Conservation (phyloP, 495 filamentous ascomycete species). For the Penicillium parvum region DNA sequence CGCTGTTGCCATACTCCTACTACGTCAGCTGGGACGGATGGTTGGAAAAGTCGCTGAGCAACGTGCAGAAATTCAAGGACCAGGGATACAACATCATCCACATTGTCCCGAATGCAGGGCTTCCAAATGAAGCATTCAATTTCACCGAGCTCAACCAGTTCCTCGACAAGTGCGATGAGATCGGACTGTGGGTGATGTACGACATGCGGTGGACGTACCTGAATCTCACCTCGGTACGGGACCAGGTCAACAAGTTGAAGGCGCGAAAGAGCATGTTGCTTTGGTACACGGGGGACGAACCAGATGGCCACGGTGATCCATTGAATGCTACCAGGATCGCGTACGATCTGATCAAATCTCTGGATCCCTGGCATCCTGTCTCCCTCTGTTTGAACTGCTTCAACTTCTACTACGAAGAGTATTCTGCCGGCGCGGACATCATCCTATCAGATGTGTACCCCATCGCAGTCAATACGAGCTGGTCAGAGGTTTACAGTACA, state of each 20-base stretch:
- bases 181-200: constrained; percentile 61
- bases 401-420: constrained; percentile 63
- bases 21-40: constrained; percentile 59
- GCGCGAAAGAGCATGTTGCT: constrained; percentile 52
- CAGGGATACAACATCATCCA: constrained; percentile 55
- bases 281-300: constrained; percentile 68
- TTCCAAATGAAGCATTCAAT: constrained; percentile 23
- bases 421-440: constrained; percentile 59
- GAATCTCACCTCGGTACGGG: constrained; percentile 48
- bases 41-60: constrained; percentile 27
- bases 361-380: constrained; percentile 69
- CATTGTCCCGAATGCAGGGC: constrained; percentile 36
- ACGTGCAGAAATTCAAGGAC: constrained; percentile 38
- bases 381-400: constrained; percentile 65
- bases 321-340: constrained; percentile 41
- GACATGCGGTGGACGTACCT: constrained; percentile 59
- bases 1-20: constrained; percentile 60
- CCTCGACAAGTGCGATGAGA: constrained; percentile 50
- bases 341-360: constrained; percentile 44
- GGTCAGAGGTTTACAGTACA: constrained; percentile 41
- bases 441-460: constrained; percentile 66
- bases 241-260: constrained; percentile 50
- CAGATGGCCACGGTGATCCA: constrained; percentile 60
- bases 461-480: constrained; percentile 51
- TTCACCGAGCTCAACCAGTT: constrained; percentile 40